Percentiles rank a stretch among this genome's conserved stretches.
phyloP scores from a whole-genome alignment of 371 early-diverging fungal species.

The Chytridium lagenaria region DNA sequence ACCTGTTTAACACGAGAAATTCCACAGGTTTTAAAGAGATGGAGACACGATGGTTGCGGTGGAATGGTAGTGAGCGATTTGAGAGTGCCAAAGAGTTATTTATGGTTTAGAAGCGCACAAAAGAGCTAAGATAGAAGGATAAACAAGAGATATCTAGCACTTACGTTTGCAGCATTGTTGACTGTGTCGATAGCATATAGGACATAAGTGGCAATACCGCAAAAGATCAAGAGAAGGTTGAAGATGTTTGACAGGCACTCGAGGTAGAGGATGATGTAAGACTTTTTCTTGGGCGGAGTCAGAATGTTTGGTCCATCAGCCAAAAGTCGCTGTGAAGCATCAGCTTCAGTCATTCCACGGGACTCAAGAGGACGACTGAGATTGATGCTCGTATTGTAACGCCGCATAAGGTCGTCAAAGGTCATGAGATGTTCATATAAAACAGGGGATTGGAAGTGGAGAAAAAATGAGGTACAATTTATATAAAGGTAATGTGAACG shows the following conservation, averaged over 20 bases:
- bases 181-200: slow-evolving; percentile 74
- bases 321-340: slow-evolving; percentile 66
- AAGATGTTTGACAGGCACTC: slow-evolving; percentile 77
- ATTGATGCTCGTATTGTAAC: slow-evolving; percentile 65
- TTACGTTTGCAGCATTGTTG: slow-evolving; percentile 73
- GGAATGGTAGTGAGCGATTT: no score
- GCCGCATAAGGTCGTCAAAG: slow-evolving; percentile 68
- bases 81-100: no score
- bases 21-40: background rate
- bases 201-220: slow-evolving; percentile 82
- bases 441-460: no score
- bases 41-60: no score
- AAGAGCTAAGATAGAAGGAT: background rate
- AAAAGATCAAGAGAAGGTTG: slow-evolving; percentile 83
- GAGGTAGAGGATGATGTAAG: slow-evolving; percentile 73
- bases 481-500: no score
- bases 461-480: no score
- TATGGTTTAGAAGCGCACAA: no score
- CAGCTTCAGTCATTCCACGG: slow-evolving; percentile 68
- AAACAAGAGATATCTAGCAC: slow-evolving; percentile 28
- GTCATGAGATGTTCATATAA: slow-evolving; percentile 76
- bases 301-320: slow-evolving; percentile 84
- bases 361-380: slow-evolving; percentile 67
- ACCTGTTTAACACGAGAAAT: slow-evolving; percentile 56
- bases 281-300: slow-evolving; percentile 84